A percentile compares a stretch with the other conserved stretches of the same genome.
Evolutionary conservation across 495 filamentous ascomycete genomes (phyloP).

Genomic region (Lepidopterella palustris): DNA sequence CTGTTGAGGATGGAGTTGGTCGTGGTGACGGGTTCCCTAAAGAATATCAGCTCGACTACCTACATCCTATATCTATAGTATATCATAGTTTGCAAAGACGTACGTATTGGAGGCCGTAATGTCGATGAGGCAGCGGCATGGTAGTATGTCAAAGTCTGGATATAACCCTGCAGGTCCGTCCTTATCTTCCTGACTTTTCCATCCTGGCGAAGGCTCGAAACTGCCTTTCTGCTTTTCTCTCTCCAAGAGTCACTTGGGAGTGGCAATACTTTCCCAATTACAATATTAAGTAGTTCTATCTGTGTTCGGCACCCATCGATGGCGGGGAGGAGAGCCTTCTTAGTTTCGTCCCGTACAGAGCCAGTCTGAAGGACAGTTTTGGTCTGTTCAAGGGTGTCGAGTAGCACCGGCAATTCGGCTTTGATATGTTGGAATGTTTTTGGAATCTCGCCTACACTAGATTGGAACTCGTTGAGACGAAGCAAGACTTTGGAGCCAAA

Average conservation of each 20-base stretch:
- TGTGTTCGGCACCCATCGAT: conserved; percentile 20
- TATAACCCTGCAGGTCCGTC: conserved; percentile 19
- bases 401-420: conserved; percentile 32
- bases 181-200: conserved; percentile 29
- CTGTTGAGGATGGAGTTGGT: conserved; percentile 9
- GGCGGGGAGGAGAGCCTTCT: conserved; percentile 24
- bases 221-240: conserved; percentile 23
- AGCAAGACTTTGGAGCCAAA: conserved; percentile 33
- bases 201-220: conserved; percentile 29
- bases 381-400: conserved; percentile 27
- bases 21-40: not conserved
- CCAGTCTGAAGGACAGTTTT: conserved; percentile 23
- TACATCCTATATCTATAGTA: not conserved
- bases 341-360: conserved; percentile 7
- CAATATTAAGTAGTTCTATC: not conserved
- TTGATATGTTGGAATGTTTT: conserved; percentile 33
- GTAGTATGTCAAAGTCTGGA: conserved; percentile 26
- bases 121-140: conserved; percentile 11
- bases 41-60: not conserved
- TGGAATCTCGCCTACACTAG: conserved; percentile 27
- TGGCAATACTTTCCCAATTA: conserved; percentile 19
- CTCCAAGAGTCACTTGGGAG: conserved; percentile 14
- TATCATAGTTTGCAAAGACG: not conserved
- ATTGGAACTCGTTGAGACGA: conserved; percentile 33
- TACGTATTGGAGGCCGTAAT: conserved; percentile 6